Conservation (phyloP, 2,329 filamentous ascomycete genomes). For the Esteya vermicola region DNA sequence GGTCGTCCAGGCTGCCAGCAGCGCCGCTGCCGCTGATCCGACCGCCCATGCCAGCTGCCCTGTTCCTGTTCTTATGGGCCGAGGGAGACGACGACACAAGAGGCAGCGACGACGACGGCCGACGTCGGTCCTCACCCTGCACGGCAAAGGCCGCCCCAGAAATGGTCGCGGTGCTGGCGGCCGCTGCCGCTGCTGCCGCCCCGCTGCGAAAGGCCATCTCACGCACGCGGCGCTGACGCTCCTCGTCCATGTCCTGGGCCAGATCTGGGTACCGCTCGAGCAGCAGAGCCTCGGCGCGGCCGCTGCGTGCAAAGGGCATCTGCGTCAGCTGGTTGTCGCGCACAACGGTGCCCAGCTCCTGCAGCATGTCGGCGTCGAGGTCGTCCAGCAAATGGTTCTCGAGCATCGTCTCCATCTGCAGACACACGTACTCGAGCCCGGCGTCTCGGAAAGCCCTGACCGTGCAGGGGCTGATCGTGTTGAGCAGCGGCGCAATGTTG, state of each 20-base stretch:
- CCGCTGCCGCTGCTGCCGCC: no score
- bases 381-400: conserved; percentile 80
- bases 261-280: conserved; percentile 52
- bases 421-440: conserved; percentile 77
- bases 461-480: conserved; percentile 71
- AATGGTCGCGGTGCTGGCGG: no score
- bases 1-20: conserved; percentile 52
- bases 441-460: conserved; percentile 78
- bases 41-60: no score
- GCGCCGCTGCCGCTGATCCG: no score
- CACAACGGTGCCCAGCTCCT: conserved; percentile 56
- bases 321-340: conserved; percentile 68
- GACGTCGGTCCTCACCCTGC: no score
- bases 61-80: no score
- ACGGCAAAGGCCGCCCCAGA: no score
- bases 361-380: conserved; percentile 59
- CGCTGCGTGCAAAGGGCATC: conserved; percentile 64
- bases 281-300: conserved; percentile 51
- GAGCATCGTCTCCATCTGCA: conserved; percentile 83
- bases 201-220: conserved; percentile 59
- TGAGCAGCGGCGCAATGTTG: conserved; percentile 75
- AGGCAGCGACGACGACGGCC: no score
- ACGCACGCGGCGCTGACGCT: conserved; percentile 55
- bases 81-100: no score
- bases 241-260: conserved; percentile 51